phyloP scores from a whole-genome alignment of 768 basidiomycete species.

The Xerocomellus dryophilus region DNA sequence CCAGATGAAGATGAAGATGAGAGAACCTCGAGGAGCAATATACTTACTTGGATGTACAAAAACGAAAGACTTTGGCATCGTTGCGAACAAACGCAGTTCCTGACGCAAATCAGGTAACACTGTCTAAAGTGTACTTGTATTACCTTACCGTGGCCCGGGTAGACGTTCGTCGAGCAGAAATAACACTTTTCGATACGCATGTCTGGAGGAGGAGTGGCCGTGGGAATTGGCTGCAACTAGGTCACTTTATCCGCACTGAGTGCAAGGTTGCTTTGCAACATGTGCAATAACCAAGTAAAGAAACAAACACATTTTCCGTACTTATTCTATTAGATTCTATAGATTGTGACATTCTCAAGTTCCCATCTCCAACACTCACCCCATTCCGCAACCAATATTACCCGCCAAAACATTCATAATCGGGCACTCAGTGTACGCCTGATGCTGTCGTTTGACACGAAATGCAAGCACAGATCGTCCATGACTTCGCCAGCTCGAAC shows the following conservation, averaged over 20 bases:
- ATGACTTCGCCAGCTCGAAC: conserved; percentile 46
- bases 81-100: conserved; percentile 96
- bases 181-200: conserved; percentile 99
- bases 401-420: conserved; percentile 3
- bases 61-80: conserved; percentile 96
- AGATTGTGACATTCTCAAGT: neutral
- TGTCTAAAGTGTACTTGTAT: neutral
- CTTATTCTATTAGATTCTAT: too few species aligned
- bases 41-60: conserved; percentile 93
- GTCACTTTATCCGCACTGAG: too few species aligned
- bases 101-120: conserved; percentile 25
- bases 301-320: too few species aligned
- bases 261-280: too few species aligned
- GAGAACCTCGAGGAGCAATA: neutral
- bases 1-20: conserved; percentile 4
- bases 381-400: neutral
- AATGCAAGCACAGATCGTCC: conserved; percentile 31
- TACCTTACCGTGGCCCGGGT: conserved; percentile 85
- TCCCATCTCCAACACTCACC: neutral
- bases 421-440: neutral
- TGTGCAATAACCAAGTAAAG: neutral
- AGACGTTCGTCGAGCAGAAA: conserved; percentile 95
- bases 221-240: conserved; percentile 19
- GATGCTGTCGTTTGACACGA: neutral
- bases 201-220: conserved; percentile 15